Evolutionary conservation across 345 rosid genomes (phyloP).

Genomic region (Triadica sebifera): DNA sequence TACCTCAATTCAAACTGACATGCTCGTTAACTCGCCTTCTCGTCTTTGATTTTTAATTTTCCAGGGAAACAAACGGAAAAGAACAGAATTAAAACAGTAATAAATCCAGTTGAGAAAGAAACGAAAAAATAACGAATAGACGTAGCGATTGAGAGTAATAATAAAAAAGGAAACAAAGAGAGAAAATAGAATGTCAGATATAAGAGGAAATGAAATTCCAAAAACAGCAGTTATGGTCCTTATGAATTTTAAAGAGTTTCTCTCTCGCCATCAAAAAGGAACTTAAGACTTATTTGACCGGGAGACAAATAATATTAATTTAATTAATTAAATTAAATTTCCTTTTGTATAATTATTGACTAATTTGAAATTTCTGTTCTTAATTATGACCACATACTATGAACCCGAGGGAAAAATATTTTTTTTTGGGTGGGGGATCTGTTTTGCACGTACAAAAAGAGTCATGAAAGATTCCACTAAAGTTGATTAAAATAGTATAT

Average conservation of each 20-base stretch:
- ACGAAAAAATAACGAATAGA: neutral
- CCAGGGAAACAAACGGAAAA: slow-evolving; percentile 4
- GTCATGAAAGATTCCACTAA: no score
- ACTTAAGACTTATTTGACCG: no score
- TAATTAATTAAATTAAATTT: no score
- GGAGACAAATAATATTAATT: no score
- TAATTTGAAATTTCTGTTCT: no score
- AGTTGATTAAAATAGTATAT: no score
- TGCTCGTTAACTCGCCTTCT: neutral
- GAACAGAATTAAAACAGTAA: neutral
- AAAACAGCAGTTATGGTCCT: neutral
- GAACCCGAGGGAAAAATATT: no score
- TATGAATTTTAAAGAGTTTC: neutral
- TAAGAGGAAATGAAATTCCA: neutral
- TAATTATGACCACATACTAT: no score
- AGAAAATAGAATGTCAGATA: neutral
- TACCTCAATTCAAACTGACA: neutral
- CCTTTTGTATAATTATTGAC: no score
- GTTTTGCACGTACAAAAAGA: no score
- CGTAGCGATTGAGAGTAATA: neutral
- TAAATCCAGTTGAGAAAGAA: neutral
- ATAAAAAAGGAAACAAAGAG: neutral
- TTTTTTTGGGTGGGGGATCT: no score
- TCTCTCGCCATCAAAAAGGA: no score
- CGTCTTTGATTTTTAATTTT: neutral